Conservation (phyloP, 108 stramenopile genomes). For the Schizochytrium sp. region DNA sequence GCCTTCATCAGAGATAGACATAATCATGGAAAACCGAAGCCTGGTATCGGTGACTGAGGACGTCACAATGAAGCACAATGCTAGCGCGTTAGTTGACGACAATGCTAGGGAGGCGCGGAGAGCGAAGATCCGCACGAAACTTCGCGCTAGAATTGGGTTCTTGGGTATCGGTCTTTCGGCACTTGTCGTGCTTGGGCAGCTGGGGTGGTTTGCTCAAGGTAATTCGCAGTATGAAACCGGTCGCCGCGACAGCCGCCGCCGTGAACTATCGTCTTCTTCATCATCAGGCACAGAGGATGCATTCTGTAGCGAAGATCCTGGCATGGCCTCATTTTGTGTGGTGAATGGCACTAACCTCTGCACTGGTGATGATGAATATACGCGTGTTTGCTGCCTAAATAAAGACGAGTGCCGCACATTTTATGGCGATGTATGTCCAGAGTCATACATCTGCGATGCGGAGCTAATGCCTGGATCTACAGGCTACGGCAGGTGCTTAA, state of each 20-base stretch:
- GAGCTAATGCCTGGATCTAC: slow-evolving; percentile 9
- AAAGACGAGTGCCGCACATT: slow-evolving; percentile 3
- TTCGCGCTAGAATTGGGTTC: neutral
- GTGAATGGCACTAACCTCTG: slow-evolving; percentile 8
- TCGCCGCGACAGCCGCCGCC: neutral
- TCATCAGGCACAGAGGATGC: neutral
- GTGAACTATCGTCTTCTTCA: neutral
- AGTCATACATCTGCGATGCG: neutral
- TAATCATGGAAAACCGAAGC: no score
- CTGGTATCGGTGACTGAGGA: no score
- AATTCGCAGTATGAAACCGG: neutral
- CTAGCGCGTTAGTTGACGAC: no score
- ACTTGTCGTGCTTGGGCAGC: slow-evolving; percentile 34
- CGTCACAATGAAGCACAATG: no score
- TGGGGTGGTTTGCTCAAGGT: neutral
- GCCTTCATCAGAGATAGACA: no score
- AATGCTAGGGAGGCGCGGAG: slow-evolving; percentile 10
- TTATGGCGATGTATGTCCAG: neutral
- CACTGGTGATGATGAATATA: neutral
- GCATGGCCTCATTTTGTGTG: neutral
- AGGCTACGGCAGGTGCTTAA: slow-evolving; percentile 33
- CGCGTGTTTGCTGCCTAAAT: neutral
- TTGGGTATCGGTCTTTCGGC: neutral
- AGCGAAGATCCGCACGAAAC: neutral
- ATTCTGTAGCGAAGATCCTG: neutral